A percentile compares a stretch with the other conserved stretches of the same genome.
phyloP scores from a whole-genome alignment of 2,329 filamentous ascomycete species.

The Zymoseptoria brevis region DNA sequence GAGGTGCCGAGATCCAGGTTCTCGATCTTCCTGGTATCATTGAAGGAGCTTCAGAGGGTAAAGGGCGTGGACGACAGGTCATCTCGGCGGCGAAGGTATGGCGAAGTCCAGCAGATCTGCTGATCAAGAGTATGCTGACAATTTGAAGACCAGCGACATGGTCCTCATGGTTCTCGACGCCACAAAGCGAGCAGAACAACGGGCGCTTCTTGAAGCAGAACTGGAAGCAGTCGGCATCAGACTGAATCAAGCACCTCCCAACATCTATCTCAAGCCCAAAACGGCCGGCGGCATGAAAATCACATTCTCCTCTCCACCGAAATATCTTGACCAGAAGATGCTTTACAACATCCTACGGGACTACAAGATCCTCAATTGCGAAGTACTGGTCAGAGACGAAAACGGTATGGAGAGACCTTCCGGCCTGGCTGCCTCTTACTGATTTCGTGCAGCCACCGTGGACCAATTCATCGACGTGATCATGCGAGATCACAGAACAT shows the following conservation, averaged over 20 bases:
- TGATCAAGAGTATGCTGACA: conserved; percentile 3
- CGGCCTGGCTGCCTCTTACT: conserved; percentile 1
- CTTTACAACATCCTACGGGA: conserved; percentile 93
- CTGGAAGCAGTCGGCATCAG: conserved; percentile 91
- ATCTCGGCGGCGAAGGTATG: conserved; percentile 83
- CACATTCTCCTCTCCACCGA: conserved; percentile 83
- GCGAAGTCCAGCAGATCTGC: not conserved
- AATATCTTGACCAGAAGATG: conserved; percentile 94
- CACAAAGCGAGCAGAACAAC: conserved; percentile 91
- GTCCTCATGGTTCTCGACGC: conserved; percentile 96
- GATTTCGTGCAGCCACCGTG: conserved; percentile 58
- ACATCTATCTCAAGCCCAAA: conserved; percentile 95
- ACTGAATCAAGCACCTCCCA: conserved; percentile 87
- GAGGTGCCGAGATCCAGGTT: conserved; percentile 94
- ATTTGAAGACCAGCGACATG: conserved; percentile 70
- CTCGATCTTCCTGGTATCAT: conserved; percentile 97
- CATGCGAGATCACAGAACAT: conserved; percentile 98
- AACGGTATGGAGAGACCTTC: conserved; percentile 44
- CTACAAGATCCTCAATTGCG: conserved; percentile 98
- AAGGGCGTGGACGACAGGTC: conserved; percentile 89
- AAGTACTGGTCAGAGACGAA: conserved; percentile 91
- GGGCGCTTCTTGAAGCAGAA: conserved; percentile 81
- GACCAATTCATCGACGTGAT: conserved; percentile 99
- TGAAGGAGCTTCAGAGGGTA: conserved; percentile 90
- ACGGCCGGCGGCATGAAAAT: conserved; percentile 99